These are phyloP conservation scores for Cyclostephanos invisitatus DNA, from an alignment of 108 stramenopile genomes.

Conservation along the genomic window DNA sequence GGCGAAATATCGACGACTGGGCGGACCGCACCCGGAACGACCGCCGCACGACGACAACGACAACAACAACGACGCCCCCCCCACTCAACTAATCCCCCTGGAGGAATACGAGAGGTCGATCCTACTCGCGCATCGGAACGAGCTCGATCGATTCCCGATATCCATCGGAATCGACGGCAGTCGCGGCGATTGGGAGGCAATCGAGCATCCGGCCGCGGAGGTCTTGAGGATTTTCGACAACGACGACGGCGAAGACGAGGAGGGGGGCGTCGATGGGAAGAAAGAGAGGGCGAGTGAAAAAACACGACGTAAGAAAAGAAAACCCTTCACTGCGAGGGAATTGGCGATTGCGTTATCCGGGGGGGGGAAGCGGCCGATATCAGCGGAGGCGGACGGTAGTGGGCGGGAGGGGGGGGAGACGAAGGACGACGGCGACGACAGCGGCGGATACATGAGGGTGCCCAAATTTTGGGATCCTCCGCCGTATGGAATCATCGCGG, in stretches of 20 bases:
- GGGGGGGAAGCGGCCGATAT: constrained; percentile 9
- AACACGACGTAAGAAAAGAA: background rate
- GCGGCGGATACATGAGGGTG: constrained; percentile 41
- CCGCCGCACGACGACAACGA: too few species aligned
- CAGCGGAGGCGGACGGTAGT: background rate
- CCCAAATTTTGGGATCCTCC: constrained; percentile 53
- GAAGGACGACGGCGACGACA: background rate
- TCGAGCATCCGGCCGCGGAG: constrained; percentile 45
- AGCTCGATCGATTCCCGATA: constrained; percentile 32
- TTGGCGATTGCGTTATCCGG: constrained; percentile 16
- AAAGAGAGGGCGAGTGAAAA: background rate
- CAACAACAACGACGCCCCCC: too few species aligned
- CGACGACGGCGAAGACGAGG: constrained; percentile 7
- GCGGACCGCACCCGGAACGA: background rate
- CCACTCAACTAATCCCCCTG: background rate
- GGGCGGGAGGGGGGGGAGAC: background rate
- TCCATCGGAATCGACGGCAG: constrained; percentile 27
- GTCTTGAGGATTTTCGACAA: constrained; percentile 14
- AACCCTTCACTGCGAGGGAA: constrained; percentile 1
- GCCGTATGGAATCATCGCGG: constrained; percentile 32
- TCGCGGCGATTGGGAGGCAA: constrained; percentile 34
- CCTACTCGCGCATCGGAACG: constrained; percentile 8
- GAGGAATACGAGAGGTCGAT: constrained; percentile 23
- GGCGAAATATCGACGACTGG: background rate
- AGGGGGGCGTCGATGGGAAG: background rate